These are phyloP conservation scores for Nemania sp. DNA, from an alignment of 2,329 filamentous ascomycete species.

Conservation along the genomic window DNA sequence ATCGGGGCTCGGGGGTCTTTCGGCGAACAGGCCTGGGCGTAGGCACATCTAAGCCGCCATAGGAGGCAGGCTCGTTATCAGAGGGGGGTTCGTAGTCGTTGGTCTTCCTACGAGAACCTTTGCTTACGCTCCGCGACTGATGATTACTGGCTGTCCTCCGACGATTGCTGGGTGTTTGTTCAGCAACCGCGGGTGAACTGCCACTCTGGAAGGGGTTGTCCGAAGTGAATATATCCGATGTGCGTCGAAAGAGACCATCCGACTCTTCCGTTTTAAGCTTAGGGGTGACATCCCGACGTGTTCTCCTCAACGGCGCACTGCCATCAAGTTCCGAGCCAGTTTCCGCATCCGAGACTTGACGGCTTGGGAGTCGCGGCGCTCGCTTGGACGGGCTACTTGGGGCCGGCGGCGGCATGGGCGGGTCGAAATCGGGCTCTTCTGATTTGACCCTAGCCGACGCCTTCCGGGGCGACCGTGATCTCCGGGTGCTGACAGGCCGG, in stretches of 20 bases:
- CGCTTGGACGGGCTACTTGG: constrained; percentile 65
- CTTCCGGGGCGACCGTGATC: constrained; percentile 68
- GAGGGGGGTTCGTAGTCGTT: constrained; percentile 62
- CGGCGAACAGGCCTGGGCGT: constrained; percentile 55
- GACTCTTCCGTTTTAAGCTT: constrained; percentile 67
- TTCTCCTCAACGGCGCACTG: constrained; percentile 43
- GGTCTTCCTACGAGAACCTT: constrained; percentile 59
- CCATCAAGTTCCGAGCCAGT: constrained; percentile 59
- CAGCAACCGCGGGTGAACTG: constrained; percentile 68
- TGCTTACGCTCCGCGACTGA: constrained; percentile 54
- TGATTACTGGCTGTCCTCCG: constrained; percentile 62
- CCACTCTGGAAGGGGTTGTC: constrained; percentile 96
- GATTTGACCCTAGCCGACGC: constrained; percentile 64
- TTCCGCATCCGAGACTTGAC: constrained; percentile 67
- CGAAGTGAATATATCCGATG: constrained; percentile 76
- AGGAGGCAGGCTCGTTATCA: constrained; percentile 64
- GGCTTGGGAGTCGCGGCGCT: constrained; percentile 65
- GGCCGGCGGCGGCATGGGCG: constrained; percentile 52
- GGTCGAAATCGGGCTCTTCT: constrained; percentile 60
- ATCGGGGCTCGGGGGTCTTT: constrained; percentile 50
- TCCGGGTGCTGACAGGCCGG: constrained; percentile 58
- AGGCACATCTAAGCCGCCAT: constrained; percentile 70
- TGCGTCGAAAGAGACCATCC: constrained; percentile 57
- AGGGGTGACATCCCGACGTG: constrained; percentile 58
- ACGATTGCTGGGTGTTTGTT: constrained; percentile 62